These are phyloP conservation scores for Solanum sitiens DNA, from an alignment of 257 asterid genomes.

Conservation along the genomic window DNA sequence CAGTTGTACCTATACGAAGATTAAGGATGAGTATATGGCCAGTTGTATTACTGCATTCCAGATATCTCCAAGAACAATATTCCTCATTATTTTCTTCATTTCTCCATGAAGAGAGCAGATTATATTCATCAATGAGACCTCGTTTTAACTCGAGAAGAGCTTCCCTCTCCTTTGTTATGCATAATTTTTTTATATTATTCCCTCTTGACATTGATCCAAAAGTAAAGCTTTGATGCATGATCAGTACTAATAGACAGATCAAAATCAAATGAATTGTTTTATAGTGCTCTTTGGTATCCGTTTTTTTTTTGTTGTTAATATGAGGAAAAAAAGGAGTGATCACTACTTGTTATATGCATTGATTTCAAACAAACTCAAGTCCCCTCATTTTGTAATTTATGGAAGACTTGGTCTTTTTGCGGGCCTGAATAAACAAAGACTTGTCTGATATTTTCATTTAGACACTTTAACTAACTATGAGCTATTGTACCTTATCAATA, in stretches of 20 bases:
- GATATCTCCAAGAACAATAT: not conserved
- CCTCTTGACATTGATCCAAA: not conserved
- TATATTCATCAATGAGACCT: not conserved
- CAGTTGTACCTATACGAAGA: not conserved
- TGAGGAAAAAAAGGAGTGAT: not conserved
- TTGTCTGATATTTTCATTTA: too few relatives aligned
- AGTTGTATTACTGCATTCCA: not conserved
- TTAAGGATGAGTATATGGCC: not conserved
- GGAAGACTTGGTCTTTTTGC: not conserved
- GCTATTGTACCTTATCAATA: not conserved
- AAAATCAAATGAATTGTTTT: not conserved
- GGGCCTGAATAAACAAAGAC: not conserved
- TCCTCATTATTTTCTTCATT: not conserved
- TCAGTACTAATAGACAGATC: not conserved
- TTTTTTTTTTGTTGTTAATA: too few relatives aligned
- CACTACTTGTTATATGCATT: not conserved
- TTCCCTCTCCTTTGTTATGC: not conserved
- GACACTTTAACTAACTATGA: not conserved
- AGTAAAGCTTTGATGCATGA: not conserved
- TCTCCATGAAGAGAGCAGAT: not conserved
- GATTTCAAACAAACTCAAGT: not conserved
- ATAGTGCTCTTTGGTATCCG: too few relatives aligned
- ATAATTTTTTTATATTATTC: not conserved
- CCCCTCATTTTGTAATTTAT: not conserved
- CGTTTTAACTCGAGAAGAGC: not conserved